phyloP scores from a whole-genome alignment of 257 asterid genomes.

The Anisodus tanguticus region DNA sequence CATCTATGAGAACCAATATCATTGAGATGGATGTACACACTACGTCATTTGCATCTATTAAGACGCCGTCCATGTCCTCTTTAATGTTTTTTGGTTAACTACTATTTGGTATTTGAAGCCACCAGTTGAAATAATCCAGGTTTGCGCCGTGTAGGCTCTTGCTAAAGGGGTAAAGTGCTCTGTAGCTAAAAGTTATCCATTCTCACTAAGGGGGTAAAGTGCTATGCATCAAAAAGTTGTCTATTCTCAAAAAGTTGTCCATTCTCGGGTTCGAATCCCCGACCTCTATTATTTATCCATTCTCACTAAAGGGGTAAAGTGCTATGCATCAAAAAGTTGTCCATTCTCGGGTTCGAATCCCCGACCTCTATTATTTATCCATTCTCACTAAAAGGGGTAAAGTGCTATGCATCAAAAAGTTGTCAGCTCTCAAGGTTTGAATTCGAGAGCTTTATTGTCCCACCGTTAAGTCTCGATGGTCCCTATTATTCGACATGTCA shows the following conservation, averaged over 20 bases:
- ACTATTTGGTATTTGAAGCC: neutral
- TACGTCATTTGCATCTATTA: neutral
- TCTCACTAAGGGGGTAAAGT: too few species aligned
- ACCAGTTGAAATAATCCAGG: neutral
- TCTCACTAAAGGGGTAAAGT: neutral
- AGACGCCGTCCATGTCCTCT: neutral
- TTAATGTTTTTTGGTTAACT: neutral
- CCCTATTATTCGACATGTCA: neutral
- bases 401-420: neutral
- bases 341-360: neutral
- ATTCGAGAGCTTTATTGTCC: neutral
- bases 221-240: neutral
- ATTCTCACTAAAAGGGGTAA: neutral
- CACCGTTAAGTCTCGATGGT: neutral
- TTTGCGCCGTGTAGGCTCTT: neutral
- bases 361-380: neutral
- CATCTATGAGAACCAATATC: slow-evolving; percentile 28
- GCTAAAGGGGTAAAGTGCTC: neutral
- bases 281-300: neutral
- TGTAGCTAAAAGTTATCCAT: neutral
- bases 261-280: neutral
- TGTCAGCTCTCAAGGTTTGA: neutral
- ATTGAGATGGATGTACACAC: slow-evolving; percentile 31
- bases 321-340: neutral
- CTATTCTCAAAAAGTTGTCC: neutral